Conservation (phyloP, 2,329 filamentous ascomycete genomes). For the Aspergillus aculeatus region DNA sequence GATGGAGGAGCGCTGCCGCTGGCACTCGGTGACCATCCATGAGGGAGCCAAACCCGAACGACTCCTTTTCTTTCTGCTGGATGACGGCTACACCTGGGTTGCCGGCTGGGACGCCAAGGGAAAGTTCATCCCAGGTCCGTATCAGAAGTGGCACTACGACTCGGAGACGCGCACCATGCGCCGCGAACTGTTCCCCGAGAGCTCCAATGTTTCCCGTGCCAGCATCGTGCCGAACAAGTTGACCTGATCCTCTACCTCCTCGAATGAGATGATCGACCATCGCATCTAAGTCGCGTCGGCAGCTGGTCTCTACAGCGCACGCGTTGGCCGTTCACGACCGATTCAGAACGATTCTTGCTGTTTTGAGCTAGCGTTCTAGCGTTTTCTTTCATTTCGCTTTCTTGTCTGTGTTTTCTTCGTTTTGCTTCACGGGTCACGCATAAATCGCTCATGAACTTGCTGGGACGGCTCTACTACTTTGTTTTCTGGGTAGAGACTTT, state of each 20-base stretch:
- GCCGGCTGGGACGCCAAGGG: constrained; percentile 51
- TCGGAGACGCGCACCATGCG: constrained; percentile 38
- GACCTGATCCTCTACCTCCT: constrained; percentile 16
- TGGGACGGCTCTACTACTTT: constrained; percentile 4
- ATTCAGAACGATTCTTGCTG: constrained; percentile 3
- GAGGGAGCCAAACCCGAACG: constrained; percentile 38
- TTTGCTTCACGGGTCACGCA: not conserved
- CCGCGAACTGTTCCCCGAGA: constrained; percentile 33
- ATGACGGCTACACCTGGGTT: constrained; percentile 51
- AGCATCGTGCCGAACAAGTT: constrained; percentile 33
- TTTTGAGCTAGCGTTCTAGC: constrained; percentile 4
- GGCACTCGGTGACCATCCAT: constrained; percentile 40
- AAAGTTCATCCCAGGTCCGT: constrained; percentile 52
- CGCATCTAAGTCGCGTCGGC: constrained; percentile 10
- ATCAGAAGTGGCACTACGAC: constrained; percentile 51
- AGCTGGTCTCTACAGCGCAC: constrained; percentile 11
- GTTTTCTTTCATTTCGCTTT: not conserved
- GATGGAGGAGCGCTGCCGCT: constrained; percentile 48
- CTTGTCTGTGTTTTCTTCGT: not conserved
- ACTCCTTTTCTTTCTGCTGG: constrained; percentile 51
- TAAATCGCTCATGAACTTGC: constrained; percentile 7
- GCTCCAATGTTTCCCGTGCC: constrained; percentile 37
- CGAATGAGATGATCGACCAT: not conserved
- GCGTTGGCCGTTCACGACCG: constrained; percentile 1
- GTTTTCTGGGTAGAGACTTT: not conserved